Evolutionary conservation across 2,329 filamentous ascomycete species (phyloP), one percentile per base, ranked within the genome.

Genomic region (Botrytis fragariae): DNA sequence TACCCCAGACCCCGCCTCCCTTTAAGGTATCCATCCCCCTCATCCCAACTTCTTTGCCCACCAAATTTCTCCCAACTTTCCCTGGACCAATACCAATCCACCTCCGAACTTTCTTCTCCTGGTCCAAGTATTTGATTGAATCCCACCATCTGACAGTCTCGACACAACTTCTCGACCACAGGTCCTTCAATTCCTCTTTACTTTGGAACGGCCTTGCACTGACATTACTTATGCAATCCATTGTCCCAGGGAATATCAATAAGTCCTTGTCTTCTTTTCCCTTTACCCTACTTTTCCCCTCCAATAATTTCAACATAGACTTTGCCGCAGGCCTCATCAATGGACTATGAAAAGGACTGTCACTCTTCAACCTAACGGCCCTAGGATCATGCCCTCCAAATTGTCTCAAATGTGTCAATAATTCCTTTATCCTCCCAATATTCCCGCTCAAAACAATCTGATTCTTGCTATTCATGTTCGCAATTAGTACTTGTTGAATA

Each of bases 131-230:
- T 77, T 90, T 90, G 79, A 98, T 95, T 79, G 93, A 96, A 77
- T 97, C 93, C 91, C 95, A 97, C 95, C 95, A 98, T 74, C 89
- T 87, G 60, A 98, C 94, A 44, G 95, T 98, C 84, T 97, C 94
- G n/a, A 96, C 90, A 75, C 92, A 95, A 79, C 94, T 92, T 67
- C 93, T 85, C 1, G 94, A 91, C 68, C 97, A 84, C 63, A 97
- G 83, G 75, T 97, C 91, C 80, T 93, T 93, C 45, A 98, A 84
- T 76, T 97, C 89, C 59, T 89, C 89, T 77, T 89, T 90, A 76
- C 88, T 93, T 76, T 85, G 81, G 77, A 97, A 97, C 0, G 94
- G 94, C 71, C 90, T 84, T 5, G 92, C 95, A 12, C 91, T 92
- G 61, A 98, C 92, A 81, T 98, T 98, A 79, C 93, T 95, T 71